Evolutionary conservation across 2,329 filamentous ascomycete genomes (phyloP).

Genomic region (Xylariaceae sp.): DNA sequence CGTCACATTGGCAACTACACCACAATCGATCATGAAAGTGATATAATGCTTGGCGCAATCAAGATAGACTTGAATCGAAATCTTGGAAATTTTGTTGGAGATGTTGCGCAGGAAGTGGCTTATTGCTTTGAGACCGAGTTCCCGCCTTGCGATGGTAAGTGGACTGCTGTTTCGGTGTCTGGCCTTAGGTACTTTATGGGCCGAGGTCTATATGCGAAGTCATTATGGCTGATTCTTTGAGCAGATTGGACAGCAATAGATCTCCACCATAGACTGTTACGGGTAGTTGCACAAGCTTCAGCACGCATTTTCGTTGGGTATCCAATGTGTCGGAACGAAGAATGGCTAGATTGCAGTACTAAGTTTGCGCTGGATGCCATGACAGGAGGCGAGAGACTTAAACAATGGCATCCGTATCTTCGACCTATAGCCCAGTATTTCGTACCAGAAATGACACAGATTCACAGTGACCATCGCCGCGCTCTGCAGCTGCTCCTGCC

Average conservation of each 20-base stretch:
- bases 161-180: too few relatives aligned
- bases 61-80: slow-evolving; percentile 26
- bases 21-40: slow-evolving; percentile 26
- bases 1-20: slow-evolving; percentile 25
- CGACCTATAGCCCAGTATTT: slow-evolving; percentile 23
- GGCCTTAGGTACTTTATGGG: too few relatives aligned
- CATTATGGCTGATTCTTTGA: too few relatives aligned
- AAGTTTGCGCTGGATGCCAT: slow-evolving; percentile 24
- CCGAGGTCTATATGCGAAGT: too few relatives aligned
- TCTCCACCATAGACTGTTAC: slow-evolving; percentile 19
- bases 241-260: slow-evolving; percentile 25
- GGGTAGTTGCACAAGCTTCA: slow-evolving; percentile 24
- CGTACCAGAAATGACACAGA: slow-evolving; percentile 23
- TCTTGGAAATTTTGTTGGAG: slow-evolving; percentile 22
- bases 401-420: slow-evolving; percentile 24
- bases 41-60: slow-evolving; percentile 24
- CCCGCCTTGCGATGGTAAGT: slow-evolving; percentile 20
- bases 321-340: slow-evolving; percentile 24
- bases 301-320: slow-evolving; percentile 25
- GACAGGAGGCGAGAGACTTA: slow-evolving; percentile 24
- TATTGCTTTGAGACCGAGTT: slow-evolving; percentile 24
- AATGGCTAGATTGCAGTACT: slow-evolving; percentile 24
- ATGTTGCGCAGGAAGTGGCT: slow-evolving; percentile 21
- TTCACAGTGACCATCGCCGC: slow-evolving; percentile 20
- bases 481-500: slow-evolving; percentile 21